These are phyloP conservation scores for Mortierella sp. DNA, from an alignment of 371 early-diverging fungal species.

Conservation along the genomic window DNA sequence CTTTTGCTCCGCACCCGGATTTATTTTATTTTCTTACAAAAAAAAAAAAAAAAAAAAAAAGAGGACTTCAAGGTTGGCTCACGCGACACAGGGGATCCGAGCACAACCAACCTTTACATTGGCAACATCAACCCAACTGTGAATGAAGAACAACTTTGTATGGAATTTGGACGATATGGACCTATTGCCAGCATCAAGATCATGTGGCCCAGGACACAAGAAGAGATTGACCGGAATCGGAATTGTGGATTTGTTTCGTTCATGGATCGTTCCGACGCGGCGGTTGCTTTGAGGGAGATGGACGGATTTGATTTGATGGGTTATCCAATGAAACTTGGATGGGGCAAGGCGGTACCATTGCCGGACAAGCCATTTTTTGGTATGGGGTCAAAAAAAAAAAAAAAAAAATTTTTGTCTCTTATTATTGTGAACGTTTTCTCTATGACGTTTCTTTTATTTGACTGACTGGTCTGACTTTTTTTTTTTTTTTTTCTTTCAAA, in stretches of 20 bases:
- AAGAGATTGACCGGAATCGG: constrained; percentile 80
- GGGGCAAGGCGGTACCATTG: constrained; percentile 90
- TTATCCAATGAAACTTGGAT: constrained; percentile 76
- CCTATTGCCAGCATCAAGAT: constrained; percentile 95
- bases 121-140: constrained; percentile 81
- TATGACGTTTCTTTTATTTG: background rate
- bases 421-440: background rate
- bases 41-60: background rate
- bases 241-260: constrained; percentile 94
- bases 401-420: background rate
- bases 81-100: constrained; percentile 78
- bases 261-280: constrained; percentile 84
- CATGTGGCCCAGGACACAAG: constrained; percentile 94
- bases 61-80: constrained; percentile 64
- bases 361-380: constrained; percentile 85
- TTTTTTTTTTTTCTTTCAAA: background rate
- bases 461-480: background rate
- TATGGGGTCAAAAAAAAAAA: constrained; percentile 32
- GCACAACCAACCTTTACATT: constrained; percentile 92
- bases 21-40: no score
- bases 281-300: constrained; percentile 74
- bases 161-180: constrained; percentile 84
- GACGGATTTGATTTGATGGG: constrained; percentile 80
- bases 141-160: constrained; percentile 77
- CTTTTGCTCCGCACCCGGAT: no score